phyloP scores from a whole-genome alignment of 164 flowering plant genomes.

The Buxus sempervirens region DNA sequence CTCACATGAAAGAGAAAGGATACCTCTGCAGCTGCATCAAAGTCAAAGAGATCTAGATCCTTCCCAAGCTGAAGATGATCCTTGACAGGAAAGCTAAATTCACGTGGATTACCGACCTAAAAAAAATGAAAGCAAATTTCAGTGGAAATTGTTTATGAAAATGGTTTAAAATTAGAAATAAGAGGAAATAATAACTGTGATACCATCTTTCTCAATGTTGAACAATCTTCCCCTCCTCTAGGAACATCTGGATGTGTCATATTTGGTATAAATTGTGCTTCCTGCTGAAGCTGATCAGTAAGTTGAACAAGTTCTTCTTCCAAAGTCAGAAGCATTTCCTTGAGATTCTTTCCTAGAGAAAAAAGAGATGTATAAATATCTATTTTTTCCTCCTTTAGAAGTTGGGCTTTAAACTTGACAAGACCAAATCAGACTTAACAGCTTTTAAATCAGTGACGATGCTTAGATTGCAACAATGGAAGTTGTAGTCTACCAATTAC shows the following conservation, averaged over 20 bases:
- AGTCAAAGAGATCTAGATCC: slow-evolving; percentile 83
- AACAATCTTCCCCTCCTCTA: slow-evolving; percentile 77
- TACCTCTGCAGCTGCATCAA: slow-evolving; percentile 97
- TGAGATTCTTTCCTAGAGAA: slow-evolving; percentile 68
- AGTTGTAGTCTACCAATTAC: slow-evolving; percentile 20
- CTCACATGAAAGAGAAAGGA: slow-evolving; percentile 3
- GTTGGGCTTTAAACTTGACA: no score
- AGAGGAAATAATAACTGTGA: neutral
- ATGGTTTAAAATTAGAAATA: neutral
- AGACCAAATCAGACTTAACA: no score
- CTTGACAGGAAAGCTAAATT: slow-evolving; percentile 67
- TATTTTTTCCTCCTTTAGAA: no score
- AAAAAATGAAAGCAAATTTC: slow-evolving; percentile 11
- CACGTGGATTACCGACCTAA: slow-evolving; percentile 72
- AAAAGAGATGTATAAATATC: no score
- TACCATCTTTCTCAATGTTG: slow-evolving; percentile 67
- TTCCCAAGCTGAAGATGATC: slow-evolving; percentile 92
- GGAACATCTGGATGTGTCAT: slow-evolving; percentile 94
- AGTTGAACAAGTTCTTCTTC: slow-evolving; percentile 75
- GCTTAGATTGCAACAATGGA: neutral
- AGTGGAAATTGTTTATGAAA: neutral
- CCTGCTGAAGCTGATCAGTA: slow-evolving; percentile 77
- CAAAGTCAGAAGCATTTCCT: slow-evolving; percentile 56
- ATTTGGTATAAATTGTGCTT: slow-evolving; percentile 88
- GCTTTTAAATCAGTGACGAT: neutral